Evolutionary conservation across 2,329 filamentous ascomycete genomes (phyloP), one percentile per base, ranked within the genome.

Genomic region (Pseudocercospora fuligena): DNA sequence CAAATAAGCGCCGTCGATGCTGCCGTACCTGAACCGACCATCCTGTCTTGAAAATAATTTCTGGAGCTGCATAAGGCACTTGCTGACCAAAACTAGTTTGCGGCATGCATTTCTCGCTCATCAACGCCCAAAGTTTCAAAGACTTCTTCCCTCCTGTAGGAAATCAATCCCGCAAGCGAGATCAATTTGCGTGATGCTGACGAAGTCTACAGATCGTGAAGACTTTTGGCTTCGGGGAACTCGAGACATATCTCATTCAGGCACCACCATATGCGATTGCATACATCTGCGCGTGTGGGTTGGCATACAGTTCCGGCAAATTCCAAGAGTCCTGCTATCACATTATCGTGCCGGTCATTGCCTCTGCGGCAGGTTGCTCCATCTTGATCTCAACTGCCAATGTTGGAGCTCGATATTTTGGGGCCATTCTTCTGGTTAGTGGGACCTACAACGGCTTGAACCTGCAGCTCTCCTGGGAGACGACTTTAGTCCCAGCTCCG

Each of bases 241-340:
- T 66, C 3, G 40, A 66, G 53, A 82, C 80, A 0, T 81, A 81
- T 57, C 78, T 82, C 14, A 74, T 82, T 2, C 80, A 81, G 61
- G 80, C 80, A 0, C 80, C 80, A 0, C 80, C 81, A 0, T 80
- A 81, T 62, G 73, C 73, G 31, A 72, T 78, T 61, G 73, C 76
- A 7, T 77, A 77, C 56, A 66, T 67, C 23, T 66, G 69, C 29
- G 71, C 75, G 5, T 73, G 72, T 54, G 66, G 54, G n/a, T 63
- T 73, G 9, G 72, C 76, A 2, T 77, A 72, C 66, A 69, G 69
- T 16, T 75, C 73, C 9, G 76, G 75, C 8, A 74, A 72, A 25
- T 71, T 74, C 64, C 73, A 72, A 53, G 76, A 78, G 56, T 31
- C 29, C 29, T 31, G 29, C 29, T 31, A 31, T 8, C 29, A 31